These are phyloP conservation scores for Aechmea fasciata DNA, from an alignment of 176 grass and related monocot genomes.

Conservation along the genomic window DNA sequence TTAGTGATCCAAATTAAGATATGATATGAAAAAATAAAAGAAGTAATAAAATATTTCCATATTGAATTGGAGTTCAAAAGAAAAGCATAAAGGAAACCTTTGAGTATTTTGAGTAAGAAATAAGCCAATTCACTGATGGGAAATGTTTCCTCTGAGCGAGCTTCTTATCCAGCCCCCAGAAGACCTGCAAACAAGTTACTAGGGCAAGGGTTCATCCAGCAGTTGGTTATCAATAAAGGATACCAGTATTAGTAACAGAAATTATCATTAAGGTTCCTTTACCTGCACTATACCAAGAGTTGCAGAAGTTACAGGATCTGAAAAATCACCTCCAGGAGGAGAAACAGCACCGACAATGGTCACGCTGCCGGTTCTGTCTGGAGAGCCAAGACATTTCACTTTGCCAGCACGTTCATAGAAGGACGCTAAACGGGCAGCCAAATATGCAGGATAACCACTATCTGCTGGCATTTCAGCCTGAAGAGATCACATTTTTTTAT, in stretches of 20 bases:
- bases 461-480: slow-evolving; percentile 99
- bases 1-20: too few relatives aligned
- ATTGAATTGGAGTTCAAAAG: background rate
- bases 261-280: slow-evolving; percentile 7
- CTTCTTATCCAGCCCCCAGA: slow-evolving; percentile 99
- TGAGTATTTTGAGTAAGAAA: slow-evolving; percentile 99
- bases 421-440: slow-evolving; percentile 90
- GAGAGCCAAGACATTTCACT: slow-evolving; percentile 89
- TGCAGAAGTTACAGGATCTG: slow-evolving; percentile 95
- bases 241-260: background rate
- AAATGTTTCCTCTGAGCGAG: slow-evolving; percentile 99
- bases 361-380: slow-evolving; percentile 89
- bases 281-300: slow-evolving; percentile 99
- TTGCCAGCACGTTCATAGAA: slow-evolving; percentile 99
- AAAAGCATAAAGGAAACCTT: slow-evolving; percentile 30
- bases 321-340: slow-evolving; percentile 98
- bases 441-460: slow-evolving; percentile 98
- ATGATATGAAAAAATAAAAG: background rate
- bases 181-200: slow-evolving; percentile 59
- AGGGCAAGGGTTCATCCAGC: background rate
- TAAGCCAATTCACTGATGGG: slow-evolving; percentile 98
- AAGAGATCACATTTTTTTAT: slow-evolving; percentile 1
- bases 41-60: background rate
- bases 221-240: background rate
- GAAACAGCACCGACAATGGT: slow-evolving; percentile 99